Evolutionary conservation across 495 filamentous ascomycete species (phyloP), one percentile per base, ranked within the genome.

Genomic region (Aspergillus egyptiacus): DNA sequence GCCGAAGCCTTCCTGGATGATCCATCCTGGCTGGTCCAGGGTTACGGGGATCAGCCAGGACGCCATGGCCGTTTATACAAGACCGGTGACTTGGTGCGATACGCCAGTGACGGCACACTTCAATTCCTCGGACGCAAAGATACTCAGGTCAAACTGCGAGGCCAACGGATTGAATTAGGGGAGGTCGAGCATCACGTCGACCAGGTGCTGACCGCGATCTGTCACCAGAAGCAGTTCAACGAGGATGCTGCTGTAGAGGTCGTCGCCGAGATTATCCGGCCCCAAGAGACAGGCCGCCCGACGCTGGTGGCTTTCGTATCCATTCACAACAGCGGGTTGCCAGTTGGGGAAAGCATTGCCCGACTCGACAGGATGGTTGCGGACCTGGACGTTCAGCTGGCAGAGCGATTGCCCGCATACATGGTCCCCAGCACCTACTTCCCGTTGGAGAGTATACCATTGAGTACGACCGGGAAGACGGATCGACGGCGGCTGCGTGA

Each of bases 71-170:
- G 64, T 7, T 0, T 54, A 2, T 55, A 55, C 36, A 24, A 17
- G 11, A 51, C 47, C 6, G 53, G 70, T 0, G 70, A 74, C 38
- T 50, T 73, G 6, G 70, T 44, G 3, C 48, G 50, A 1, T 61
- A 55, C 34, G 49, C 62, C 36, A 24, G 27, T 13, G 58, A 72
- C 46, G 71, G 72, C 0, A 59, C 49, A 6, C 53, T 76, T 17
- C 58, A 65, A n/a, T 65, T 65, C 45, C 7, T 73, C 19, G 69
- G 67, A n/a, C 61, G 75, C 25, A 58, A 58, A 19, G 70, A 75
- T 46, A 52, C 53, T 20, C 53, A 55, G 18, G 31, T 55, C 27
- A 55, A 55, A 22, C 19, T 55, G 5, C 46, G 47, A 3, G 59
- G 59, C 2, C 42, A 51, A 10, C 53, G 53, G 2, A 19, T 55